phyloP scores from a whole-genome alignment of 2,329 filamentous ascomycete genomes.

The Neonectria coccinea region DNA sequence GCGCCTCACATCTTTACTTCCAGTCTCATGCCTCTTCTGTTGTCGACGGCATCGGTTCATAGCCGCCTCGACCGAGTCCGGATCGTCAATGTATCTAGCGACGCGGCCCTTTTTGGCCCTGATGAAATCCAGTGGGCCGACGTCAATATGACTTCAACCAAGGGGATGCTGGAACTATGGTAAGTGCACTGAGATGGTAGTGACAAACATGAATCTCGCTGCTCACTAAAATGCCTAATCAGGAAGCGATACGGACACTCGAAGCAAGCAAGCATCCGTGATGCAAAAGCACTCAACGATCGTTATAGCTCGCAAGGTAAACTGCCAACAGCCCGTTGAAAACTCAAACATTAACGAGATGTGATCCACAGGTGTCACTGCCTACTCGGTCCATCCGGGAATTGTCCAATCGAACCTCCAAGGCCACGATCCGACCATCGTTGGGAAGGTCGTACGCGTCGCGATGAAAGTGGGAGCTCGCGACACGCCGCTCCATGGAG shows the following conservation, averaged over 20 bases:
- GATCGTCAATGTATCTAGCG: constrained; percentile 43
- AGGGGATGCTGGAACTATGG: constrained; percentile 36
- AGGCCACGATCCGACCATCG: constrained; percentile 23
- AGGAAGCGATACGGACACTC: constrained; percentile 40
- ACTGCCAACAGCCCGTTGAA: not conserved
- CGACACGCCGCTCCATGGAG: constrained; percentile 34
- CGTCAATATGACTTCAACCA: constrained; percentile 36
- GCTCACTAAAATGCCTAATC: not conserved
- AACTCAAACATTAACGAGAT: constrained; percentile 1
- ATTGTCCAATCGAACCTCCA: constrained; percentile 40
- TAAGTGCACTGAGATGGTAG: not conserved
- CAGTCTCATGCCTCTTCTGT: constrained; percentile 32
- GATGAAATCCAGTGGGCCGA: constrained; percentile 40
- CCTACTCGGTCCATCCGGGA: constrained; percentile 42
- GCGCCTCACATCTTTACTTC: constrained; percentile 38
- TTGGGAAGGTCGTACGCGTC: constrained; percentile 33
- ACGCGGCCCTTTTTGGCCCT: constrained; percentile 34
- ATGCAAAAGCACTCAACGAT: constrained; percentile 36
- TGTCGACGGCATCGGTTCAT: constrained; percentile 28
- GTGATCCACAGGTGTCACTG: constrained; percentile 33
- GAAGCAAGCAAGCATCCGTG: constrained; percentile 39
- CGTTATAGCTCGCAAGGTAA: constrained; percentile 30
- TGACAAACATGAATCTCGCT: accelerated
- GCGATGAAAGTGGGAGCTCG: constrained; percentile 31
- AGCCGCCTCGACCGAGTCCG: constrained; percentile 34